Percentiles rank a stretch among this genome's conserved stretches.
These are phyloP conservation scores for Linnemannia zychae DNA, from an alignment of 192 early-diverging fungal genomes.

Conservation along the genomic window DNA sequence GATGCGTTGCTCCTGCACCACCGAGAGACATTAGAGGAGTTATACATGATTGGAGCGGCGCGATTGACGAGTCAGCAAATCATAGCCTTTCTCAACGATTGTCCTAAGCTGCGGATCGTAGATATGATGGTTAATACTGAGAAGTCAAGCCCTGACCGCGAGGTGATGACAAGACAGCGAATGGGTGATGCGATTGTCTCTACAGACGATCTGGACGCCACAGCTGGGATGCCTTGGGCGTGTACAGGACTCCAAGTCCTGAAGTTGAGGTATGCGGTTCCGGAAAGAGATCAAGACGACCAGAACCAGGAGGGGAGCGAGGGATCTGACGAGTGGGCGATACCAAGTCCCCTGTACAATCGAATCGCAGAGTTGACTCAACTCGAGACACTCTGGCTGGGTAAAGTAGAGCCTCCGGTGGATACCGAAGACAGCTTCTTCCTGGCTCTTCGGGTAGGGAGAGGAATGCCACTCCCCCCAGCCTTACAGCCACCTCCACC, in stretches of 20 bases:
- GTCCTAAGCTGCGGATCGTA: conserved; percentile 7
- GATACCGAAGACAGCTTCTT: background rate
- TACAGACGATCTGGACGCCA: background rate
- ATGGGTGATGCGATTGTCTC: background rate
- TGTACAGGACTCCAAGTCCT: background rate
- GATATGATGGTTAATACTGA: background rate
- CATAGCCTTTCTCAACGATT: background rate
- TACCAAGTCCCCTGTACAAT: conserved; percentile 4
- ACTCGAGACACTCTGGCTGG: conserved; percentile 6
- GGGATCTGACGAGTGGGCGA: background rate
- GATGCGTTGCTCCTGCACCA: background rate
- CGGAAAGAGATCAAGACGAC: background rate
- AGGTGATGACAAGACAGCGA: background rate
- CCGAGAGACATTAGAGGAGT: conserved; percentile 8
- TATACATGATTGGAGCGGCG: background rate
- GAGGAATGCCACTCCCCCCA: background rate
- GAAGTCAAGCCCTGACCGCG: background rate
- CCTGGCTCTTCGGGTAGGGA: background rate
- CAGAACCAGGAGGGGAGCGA: background rate
- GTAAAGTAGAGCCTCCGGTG: background rate
- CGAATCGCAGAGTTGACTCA: conserved; percentile 3
- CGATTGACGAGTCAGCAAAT: background rate
- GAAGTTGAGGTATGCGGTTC: background rate
- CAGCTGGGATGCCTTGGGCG: background rate
- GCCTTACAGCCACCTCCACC: background rate